phyloP scores from a whole-genome alignment of 208 protist genomes.

The Porcisia hertigi region DNA sequence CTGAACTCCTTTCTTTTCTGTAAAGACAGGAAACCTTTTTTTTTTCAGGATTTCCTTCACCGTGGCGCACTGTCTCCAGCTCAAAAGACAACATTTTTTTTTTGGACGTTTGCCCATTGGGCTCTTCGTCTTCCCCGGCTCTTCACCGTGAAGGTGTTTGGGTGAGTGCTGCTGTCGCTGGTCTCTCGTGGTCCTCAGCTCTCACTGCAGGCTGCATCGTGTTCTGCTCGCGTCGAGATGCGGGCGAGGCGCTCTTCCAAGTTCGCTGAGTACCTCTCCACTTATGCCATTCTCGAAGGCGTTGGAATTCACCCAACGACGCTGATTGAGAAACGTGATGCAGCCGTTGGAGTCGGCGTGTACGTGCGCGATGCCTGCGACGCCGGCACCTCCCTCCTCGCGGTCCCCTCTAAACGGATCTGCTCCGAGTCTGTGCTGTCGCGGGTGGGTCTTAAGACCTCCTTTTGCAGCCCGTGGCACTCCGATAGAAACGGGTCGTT shows the following conservation, averaged over 20 bases:
- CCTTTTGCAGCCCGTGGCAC: conserved; percentile 11
- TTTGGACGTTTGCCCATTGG: background rate
- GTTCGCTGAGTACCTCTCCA: conserved; percentile 86
- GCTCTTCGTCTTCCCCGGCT: background rate
- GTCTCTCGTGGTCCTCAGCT: background rate
- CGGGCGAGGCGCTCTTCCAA: conserved; percentile 59
- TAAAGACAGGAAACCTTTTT: too few relatives aligned
- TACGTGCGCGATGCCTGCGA: conserved; percentile 87
- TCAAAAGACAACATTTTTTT: background rate
- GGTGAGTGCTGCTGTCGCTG: background rate
- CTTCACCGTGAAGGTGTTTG: background rate
- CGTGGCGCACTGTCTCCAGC: background rate
- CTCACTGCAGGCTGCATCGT: background rate
- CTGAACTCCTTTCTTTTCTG: too few relatives aligned
- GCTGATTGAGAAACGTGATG: conserved; percentile 84
- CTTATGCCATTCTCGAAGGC: conserved; percentile 78
- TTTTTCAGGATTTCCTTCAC: too few relatives aligned
- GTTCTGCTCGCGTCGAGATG: conserved; percentile 10
- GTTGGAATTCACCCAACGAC: conserved; percentile 82
- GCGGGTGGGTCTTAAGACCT: conserved; percentile 43
- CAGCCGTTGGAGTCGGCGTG: conserved; percentile 66
- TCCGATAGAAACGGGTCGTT: background rate
- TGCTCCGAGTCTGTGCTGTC: conserved; percentile 53
- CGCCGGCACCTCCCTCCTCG: conserved; percentile 72
- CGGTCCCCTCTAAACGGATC: conserved; percentile 67